Evolutionary conservation across 441 rosid species (phyloP), one percentile per base, ranked within the genome.

Genomic region (Capsella rubella): DNA sequence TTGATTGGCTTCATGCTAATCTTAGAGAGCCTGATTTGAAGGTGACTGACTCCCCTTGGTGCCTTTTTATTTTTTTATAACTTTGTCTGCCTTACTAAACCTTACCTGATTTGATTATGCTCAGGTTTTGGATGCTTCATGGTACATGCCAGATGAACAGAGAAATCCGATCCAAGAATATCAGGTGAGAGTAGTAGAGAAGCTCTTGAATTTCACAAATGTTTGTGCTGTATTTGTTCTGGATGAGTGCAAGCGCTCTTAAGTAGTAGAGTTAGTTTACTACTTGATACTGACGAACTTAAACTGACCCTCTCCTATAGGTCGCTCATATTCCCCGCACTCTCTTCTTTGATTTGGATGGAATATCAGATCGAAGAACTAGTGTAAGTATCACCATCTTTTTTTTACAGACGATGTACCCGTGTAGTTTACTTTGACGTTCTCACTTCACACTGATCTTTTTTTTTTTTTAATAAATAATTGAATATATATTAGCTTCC

Each of bases 131-230:
- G 99, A 95, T 81, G 95, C 99, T 59, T 95, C 99, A 6, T 95
- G 98, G 99, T 92, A 92, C 83, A 90, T 95, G 99, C 96, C 98
- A 34, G 87, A 84, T 81, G 97, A 95, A 83, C 88, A 90, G 78
- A 89, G 97, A 81, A 90, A 89, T 79, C 96, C 99, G 13, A 85
- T 90, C 82, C 96, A 90, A 82, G 99, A 95, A 78, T 92, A 90
- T 81, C 96, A 92, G 92, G 98, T 95, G 51, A 74, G 57, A 13
- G 11, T 56, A 39, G 6, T 28, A 66, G 35, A 35, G 51, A 46
- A 18, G 39, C 37, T 67, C 67, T 73, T 37, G 42, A 10, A 2
- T 59, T 73, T 47, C 43, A 67, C 10, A 0, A 18, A n/a, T 35
- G 56, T 45, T 27, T 54, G 66, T 4, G 39, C 42, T 63, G 12